Conservation (phyloP, 192 early-diverging fungal genomes). For the Backusella sp. region DNA sequence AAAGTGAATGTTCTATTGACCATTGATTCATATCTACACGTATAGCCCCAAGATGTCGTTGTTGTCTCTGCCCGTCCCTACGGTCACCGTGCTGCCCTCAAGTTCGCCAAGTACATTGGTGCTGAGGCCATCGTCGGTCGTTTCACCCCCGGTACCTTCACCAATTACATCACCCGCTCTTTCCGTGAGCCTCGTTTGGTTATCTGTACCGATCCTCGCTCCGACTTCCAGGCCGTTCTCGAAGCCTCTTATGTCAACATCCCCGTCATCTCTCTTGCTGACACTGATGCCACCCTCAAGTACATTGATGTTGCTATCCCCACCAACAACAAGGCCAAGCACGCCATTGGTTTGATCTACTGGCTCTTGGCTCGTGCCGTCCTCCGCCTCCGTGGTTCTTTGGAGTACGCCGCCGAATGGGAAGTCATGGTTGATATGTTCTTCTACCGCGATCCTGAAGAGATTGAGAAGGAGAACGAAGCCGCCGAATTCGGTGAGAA, state of each 20-base stretch:
- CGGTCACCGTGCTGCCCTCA: conserved; percentile 98
- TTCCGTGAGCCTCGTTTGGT: conserved; percentile 99
- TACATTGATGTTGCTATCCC: conserved; percentile 99
- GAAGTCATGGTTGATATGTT: conserved; percentile 99
- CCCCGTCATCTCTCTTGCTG: conserved; percentile 98
- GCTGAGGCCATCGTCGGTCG: conserved; percentile 99
- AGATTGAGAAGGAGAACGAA: conserved; percentile 89
- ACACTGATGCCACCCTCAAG: conserved; percentile 94
- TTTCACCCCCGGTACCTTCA: conserved; percentile 99
- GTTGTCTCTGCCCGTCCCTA: conserved; percentile 96
- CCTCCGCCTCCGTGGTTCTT: conserved; percentile 93
- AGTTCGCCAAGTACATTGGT: conserved; percentile 98
- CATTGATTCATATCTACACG: no score
- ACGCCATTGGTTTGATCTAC: conserved; percentile 96
- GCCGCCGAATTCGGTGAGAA: conserved; percentile 46
- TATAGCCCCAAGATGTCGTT: conserved; percentile 85
- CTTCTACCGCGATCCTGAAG: conserved; percentile 99
- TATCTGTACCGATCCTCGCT: conserved; percentile 95
- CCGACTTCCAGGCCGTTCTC: conserved; percentile 97
- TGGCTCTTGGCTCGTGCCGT: conserved; percentile 99
- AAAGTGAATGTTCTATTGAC: not conserved
- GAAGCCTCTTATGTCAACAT: conserved; percentile 99
- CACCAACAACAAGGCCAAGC: conserved; percentile 99
- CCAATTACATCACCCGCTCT: conserved; percentile 99
- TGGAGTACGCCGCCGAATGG: conserved; percentile 86